Evolutionary conservation across 1,284 basidiomycete species (phyloP).

Genomic region (Malassezia pachydermatis): DNA sequence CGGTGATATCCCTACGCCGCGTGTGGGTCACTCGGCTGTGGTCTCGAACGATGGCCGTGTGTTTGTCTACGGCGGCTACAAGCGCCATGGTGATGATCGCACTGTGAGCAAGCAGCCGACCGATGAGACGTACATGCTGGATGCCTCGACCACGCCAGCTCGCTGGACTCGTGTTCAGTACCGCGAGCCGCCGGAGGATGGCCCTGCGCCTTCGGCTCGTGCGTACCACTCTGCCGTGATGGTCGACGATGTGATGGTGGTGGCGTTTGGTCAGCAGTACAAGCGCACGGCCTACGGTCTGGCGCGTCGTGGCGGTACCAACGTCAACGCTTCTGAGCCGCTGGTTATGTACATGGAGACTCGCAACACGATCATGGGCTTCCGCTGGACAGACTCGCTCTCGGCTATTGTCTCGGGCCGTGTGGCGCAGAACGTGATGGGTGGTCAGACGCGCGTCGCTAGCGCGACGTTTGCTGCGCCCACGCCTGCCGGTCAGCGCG

Average conservation of each 20-base stretch:
- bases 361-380: slow-evolving; percentile 24
- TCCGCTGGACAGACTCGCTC: slow-evolving; percentile 31
- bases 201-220: slow-evolving; percentile 18
- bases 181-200: slow-evolving; percentile 14
- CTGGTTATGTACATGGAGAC: slow-evolving; percentile 17
- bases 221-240: slow-evolving; percentile 47
- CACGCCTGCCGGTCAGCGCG: background rate
- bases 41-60: slow-evolving; percentile 33
- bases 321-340: slow-evolving; percentile 5
- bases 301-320: slow-evolving; percentile 14
- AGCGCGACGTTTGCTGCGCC: background rate
- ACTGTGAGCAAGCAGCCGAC: slow-evolving; percentile 21
- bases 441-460: background rate
- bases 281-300: slow-evolving; percentile 11
- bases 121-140: slow-evolving; percentile 35
- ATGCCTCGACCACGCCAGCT: slow-evolving; percentile 26
- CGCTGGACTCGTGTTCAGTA: slow-evolving; percentile 20
- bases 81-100: slow-evolving; percentile 9
- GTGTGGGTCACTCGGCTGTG: slow-evolving; percentile 44
- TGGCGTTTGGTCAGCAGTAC: slow-evolving; percentile 36
- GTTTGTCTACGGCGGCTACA: slow-evolving; percentile 46
- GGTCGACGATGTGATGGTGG: slow-evolving; percentile 34
- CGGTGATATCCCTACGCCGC: slow-evolving; percentile 32
- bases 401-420: slow-evolving; percentile 24
- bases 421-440: slow-evolving; percentile 10